phyloP scores from a whole-genome alignment of 768 basidiomycete species.

The Pleurotus djamor region DNA sequence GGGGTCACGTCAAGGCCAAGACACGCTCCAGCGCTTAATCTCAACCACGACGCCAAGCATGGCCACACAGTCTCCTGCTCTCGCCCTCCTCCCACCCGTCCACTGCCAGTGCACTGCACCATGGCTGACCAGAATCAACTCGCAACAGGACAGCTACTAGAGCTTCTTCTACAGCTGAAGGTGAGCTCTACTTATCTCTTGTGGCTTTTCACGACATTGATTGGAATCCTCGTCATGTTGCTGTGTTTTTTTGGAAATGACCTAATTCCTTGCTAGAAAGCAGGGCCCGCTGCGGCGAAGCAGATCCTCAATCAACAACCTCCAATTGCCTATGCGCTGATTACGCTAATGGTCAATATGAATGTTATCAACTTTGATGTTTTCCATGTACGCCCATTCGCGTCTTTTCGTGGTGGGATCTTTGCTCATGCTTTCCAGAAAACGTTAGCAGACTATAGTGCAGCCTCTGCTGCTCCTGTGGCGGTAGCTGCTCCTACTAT shows the following conservation, averaged over 20 bases:
- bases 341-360: conserved; percentile 76
- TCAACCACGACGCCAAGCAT: too few relatives aligned
- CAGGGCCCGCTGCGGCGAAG: conserved; percentile 66
- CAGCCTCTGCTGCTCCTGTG: conserved; percentile 14
- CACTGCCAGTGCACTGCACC: too few relatives aligned
- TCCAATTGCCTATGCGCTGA: conserved; percentile 74
- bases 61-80: too few relatives aligned
- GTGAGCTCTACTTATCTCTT: conserved; percentile 23
- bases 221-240: not conserved
- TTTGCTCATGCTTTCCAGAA: conserved; percentile 34
- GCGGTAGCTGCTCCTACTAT: conserved; percentile 23
- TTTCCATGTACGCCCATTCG: conserved; percentile 51
- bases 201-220: conserved; percentile 1
- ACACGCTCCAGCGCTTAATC: too few relatives aligned
- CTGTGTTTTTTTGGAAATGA: not conserved
- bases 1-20: too few relatives aligned
- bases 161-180: conserved; percentile 75
- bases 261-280: conserved; percentile 46
- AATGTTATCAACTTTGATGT: conserved; percentile 74
- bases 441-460: conserved; percentile 57
- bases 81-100: too few relatives aligned
- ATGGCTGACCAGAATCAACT: conserved; percentile 51
- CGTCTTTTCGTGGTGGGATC: not conserved
- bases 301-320: conserved; percentile 71
- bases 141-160: conserved; percentile 66